Base-by-base conservation (phyloP, 352 stramenopile genomes). In the Pythium myriotylum region DNA sequence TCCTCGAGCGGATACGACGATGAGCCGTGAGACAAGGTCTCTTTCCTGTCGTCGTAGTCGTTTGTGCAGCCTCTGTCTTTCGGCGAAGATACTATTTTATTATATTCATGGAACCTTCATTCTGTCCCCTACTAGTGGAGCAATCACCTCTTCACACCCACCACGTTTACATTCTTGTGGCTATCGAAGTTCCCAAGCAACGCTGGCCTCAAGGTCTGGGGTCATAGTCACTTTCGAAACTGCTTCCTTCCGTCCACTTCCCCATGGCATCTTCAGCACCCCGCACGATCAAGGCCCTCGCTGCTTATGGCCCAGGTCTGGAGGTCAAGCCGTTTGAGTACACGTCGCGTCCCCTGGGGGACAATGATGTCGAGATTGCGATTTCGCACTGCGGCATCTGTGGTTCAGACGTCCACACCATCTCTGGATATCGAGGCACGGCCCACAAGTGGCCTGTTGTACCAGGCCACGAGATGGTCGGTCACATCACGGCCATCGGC, bases 331-430 rank as follows among this genome's bases (percentile, higher is more conserved):
- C 58, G 17, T 65, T 40, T 8, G 35, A 45, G 50, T 71, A 67
- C 48, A 42, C 26, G 19, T 32, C 65, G n/a, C 37, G 37, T 37
- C 58, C 58, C 24, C 47, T 72, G 17, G 54, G 58, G 19, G 49
- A 48, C 4, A 19, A 66, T 2, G 67, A 74, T 33, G 56, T 70
- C 8, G 67, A 70, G 43, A 72, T 74, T 35, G 40, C 59, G 9
- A 68, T 74, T 43, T 58, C 63, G 16, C 58, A 68, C 58, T 70
- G 62, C 22, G 67, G 62, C 46, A 68, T 72, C 43, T 71, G 67
- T 41, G 62, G 58, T 32, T 68, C 67, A 22, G 67, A 73, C 50
- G 12, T 73, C 22, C 65, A 73, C 56, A 73, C 65, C 4, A 60
- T 61, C 9, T 37, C 33, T 27, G 47, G 61, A 37, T 59, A 54